Evolutionary conservation across 352 stramenopile species (phyloP).

Genomic region (Plasmopara halstedii): DNA sequence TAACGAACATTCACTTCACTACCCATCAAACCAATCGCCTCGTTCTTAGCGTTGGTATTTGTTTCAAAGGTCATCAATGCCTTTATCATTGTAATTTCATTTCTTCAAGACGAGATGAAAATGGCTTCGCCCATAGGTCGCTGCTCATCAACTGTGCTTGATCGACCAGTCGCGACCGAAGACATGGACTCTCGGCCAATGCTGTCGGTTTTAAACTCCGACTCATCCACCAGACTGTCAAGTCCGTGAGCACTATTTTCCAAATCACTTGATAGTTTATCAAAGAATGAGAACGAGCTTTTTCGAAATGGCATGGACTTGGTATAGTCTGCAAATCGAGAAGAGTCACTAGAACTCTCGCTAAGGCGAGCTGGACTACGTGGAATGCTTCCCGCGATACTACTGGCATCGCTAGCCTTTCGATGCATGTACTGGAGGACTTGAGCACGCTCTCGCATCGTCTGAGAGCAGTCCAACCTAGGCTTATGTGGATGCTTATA

Average conservation of each 20-base stretch:
- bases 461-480: conserved; percentile 46
- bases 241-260: conserved; percentile 50
- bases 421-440: conserved; percentile 82
- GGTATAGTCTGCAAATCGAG: conserved; percentile 36
- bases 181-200: conserved; percentile 18
- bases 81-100: conserved; percentile 1
- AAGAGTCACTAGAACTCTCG: conserved; percentile 65
- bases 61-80: conserved; percentile 2
- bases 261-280: conserved; percentile 73
- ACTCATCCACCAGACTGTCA: conserved; percentile 34
- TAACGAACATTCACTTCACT: too few relatives aligned
- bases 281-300: conserved; percentile 84
- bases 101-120: conserved; percentile 24
- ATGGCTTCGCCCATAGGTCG: conserved; percentile 15
- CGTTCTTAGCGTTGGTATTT: too few relatives aligned
- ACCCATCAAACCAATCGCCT: too few relatives aligned
- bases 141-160: conserved; percentile 23
- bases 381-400: conserved; percentile 50
- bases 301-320: conserved; percentile 45
- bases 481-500: conserved; percentile 17
- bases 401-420: conserved; percentile 79
- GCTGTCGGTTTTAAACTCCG: conserved; percentile 22
- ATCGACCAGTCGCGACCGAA: conserved; percentile 17
- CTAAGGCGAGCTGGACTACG: conserved; percentile 53
- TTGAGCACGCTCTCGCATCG: conserved; percentile 77